phyloP scores from a whole-genome alignment of 2,329 filamentous ascomycete genomes.

The Fonsecaea monophora region DNA sequence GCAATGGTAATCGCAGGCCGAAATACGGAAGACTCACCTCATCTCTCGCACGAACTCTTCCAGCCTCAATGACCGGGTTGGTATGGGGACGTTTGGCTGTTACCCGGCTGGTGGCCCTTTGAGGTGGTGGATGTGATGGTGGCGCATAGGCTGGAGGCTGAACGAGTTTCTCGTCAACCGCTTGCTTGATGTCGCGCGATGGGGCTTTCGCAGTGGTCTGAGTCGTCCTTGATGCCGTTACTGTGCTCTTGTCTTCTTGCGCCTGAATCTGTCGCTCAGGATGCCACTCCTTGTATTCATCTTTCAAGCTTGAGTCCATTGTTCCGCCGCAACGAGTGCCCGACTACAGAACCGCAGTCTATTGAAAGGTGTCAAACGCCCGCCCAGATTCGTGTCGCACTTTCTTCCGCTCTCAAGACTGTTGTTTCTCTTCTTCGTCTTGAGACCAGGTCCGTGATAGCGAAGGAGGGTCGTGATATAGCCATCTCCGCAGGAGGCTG shows the following conservation, averaged over 20 bases:
- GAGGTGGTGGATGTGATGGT: slow-evolving; percentile 28
- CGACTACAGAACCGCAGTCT: slow-evolving; percentile 44
- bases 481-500: neutral
- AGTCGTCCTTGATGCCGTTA: slow-evolving; percentile 9
- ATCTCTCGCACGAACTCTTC: slow-evolving; percentile 48
- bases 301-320: slow-evolving; percentile 64
- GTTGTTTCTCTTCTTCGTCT: neutral
- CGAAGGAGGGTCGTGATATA: neutral
- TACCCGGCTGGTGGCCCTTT: neutral
- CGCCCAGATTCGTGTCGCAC: neutral
- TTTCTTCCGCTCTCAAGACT: neutral
- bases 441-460: neutral
- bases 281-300: slow-evolving; percentile 90
- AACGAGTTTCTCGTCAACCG: neutral
- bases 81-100: slow-evolving; percentile 41
- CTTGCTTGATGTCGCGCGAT: neutral
- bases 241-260: slow-evolving; percentile 58
- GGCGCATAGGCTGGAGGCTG: slow-evolving; percentile 27
- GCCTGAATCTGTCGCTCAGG: slow-evolving; percentile 83
- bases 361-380: neutral
- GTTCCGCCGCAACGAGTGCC: slow-evolving; percentile 71
- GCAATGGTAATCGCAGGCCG: neutral
- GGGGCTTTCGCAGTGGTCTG: neutral
- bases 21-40: slow-evolving; percentile 42
- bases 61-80: slow-evolving; percentile 51